Base-by-base conservation (phyloP, 2,329 filamentous ascomycete species). In the Thermothelomyces thermophilus region DNA sequence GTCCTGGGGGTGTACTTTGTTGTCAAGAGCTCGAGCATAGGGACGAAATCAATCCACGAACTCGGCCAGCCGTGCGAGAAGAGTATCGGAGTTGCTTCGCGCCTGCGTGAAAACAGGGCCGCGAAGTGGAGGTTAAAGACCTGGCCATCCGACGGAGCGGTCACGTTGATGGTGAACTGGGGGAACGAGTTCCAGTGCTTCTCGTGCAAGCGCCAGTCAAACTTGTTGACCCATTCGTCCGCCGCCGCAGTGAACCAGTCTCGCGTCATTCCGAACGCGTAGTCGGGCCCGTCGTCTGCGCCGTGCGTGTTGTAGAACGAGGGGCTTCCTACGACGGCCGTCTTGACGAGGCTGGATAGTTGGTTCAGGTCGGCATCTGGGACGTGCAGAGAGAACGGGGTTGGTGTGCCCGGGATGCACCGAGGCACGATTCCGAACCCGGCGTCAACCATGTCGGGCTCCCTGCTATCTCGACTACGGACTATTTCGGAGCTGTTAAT, bases 11-110 rank as follows among this genome's bases (percentile, higher is more conserved):
- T 70, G 58, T 81, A 80, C 46, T 73, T 73, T 2, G 66, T 57
- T 34, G 62, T 62, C 1, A 82, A 60, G 2, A 75, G 39, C 1
- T 71, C 60, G 41, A 83, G 59, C 5, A 79, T 65, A 1, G 70
- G 70, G 2, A 82, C 56, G 56, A 81, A 82, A 48, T 83, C 80
- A 0, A 76, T 57, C 54, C 80, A 76, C 1, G 68, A 72, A 54
- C 68, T 64, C 3, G 77, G 77, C 76, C 76, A 81, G 35, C 79
- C 79, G 54, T 82, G 77, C 16, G 74, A 60, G 6, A 78, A 65
- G 14, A 54, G 36, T 17, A 56, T 34, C 2, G 54, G 54, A 4
- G 51, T 40, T 36, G 55, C 55, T 14, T 56, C 51, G 8, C 19
- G 4, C 3, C 47, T 47, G 19, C 16, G 43, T 1, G 55, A 56